Percentiles rank a stretch among this genome's conserved stretches.
These are phyloP conservation scores for Rusavskia elegans DNA, from an alignment of 495 filamentous ascomycete species.

Conservation along the genomic window DNA sequence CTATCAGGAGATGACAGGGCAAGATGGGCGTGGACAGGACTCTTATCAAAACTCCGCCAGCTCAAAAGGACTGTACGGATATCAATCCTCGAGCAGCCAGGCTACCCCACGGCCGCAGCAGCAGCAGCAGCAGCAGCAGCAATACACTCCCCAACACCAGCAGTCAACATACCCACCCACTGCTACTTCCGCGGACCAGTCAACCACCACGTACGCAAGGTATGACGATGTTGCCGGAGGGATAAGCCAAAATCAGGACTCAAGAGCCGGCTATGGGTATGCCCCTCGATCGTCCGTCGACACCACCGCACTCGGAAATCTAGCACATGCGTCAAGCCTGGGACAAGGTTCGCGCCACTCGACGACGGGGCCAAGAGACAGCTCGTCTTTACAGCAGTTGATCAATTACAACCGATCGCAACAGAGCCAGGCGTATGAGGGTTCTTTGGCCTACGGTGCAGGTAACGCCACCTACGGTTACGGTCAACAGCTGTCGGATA, in stretches of 20 bases:
- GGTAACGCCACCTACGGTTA: not conserved
- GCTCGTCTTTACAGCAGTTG: constrained; percentile 1
- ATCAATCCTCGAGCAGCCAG: not conserved
- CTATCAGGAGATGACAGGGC: not conserved
- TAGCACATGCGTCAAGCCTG: constrained; percentile 15
- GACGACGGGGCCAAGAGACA: not conserved
- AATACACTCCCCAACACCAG: constrained; percentile 6
- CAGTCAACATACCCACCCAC: constrained; percentile 4
- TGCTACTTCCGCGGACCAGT: not conserved
- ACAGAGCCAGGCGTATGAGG: not conserved
- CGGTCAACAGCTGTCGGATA: not conserved
- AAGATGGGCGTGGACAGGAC: not conserved
- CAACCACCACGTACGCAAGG: not conserved
- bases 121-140: not conserved
- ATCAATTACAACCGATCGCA: constrained; percentile 6
- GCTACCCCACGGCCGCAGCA: not conserved
- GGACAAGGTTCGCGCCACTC: constrained; percentile 1
- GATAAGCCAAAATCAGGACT: not conserved
- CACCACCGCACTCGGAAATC: constrained; percentile 12
- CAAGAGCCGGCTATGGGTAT: not conserved
- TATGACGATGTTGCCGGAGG: not conserved
- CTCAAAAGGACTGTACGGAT: not conserved
- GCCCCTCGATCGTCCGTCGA: constrained; percentile 3
- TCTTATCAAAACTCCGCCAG: not conserved
- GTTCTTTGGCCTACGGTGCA: not conserved